Base-by-base conservation (phyloP, 1,284 basidiomycete genomes). In the Athelia sp. region DNA sequence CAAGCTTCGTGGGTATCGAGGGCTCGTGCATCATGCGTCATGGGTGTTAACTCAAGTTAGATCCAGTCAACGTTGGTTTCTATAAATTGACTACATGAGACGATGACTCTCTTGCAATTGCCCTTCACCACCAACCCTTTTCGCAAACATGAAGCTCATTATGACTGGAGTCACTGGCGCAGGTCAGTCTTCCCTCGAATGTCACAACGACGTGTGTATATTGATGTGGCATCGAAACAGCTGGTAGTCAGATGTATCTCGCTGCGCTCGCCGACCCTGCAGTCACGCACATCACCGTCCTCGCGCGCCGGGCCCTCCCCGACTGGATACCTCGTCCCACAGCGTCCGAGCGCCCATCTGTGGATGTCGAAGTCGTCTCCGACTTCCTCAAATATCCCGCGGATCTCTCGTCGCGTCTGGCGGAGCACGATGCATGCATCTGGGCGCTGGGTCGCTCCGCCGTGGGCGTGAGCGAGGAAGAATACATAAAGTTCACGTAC, bases 371-470 rank as follows among this genome's bases (percentile, higher is more conserved):
- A 48, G 50, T 68, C 22, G 62, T 69, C 50, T 48, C 55, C 3
- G 65, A 73, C 54, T 73, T 73, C 54, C 49, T 61, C 15, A 43
- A 61, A 4, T 73, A 71, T 52, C 54, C 69, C 1, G 18, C 59
- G 1, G 62, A 66, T 17, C 58, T 73, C 23, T 58, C 61, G 15
- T 45, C 51, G 4, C 58, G 51, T 22, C 63, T 73, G 24, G 65
- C 60, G 1, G 57, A 60, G 43, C 67, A 71, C 49, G 70, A 73
- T 47, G 70, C 66, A 4, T 67, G 67, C 53, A 58, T 74, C 9
- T 74, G 72, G 71, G 71, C 70, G 18, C 58, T 70, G 15, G 72
- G 72, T 0, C 62, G 55, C 43, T 58, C 59, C 22, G 50, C 63
- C 0, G 19, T 52, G 1, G 71, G 70, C 21, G 60, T 70, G 58